Percentiles rank a stretch among this genome's conserved stretches.
Evolutionary conservation across 148 eudicot genomes (phyloP).

Genomic region (Silene conica): DNA sequence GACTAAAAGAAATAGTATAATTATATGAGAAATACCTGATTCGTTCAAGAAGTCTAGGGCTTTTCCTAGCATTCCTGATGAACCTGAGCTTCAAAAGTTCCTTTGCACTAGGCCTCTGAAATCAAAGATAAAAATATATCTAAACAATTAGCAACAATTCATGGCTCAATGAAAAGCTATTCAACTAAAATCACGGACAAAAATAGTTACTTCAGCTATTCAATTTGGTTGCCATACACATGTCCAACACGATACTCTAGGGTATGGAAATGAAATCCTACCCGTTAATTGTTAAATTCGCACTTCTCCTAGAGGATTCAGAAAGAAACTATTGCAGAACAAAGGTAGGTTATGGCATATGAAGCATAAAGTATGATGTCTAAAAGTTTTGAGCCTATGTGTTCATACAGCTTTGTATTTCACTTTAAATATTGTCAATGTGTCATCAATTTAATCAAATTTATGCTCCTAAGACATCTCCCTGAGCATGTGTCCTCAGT

Average conservation of each 20-base stretch:
- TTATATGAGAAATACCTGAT: conserved; percentile 49
- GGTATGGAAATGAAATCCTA: not conserved
- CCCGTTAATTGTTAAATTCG: not conserved
- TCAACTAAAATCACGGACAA: not conserved
- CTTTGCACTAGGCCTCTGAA: conserved; percentile 94
- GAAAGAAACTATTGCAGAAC: too few relatives aligned
- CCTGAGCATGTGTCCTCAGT: not conserved
- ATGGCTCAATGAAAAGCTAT: not conserved
- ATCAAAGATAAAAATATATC: conserved; percentile 16
- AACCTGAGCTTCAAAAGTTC: conserved; percentile 87
- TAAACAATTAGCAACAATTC: conserved; percentile 4
- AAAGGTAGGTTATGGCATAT: too few relatives aligned
- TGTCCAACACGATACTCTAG: not conserved
- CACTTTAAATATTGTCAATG: not conserved
- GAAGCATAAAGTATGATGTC: not conserved
- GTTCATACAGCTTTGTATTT: not conserved
- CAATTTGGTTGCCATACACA: not conserved
- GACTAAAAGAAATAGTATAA: not conserved
- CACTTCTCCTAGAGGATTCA: too few relatives aligned
- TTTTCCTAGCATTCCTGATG: conserved; percentile 78
- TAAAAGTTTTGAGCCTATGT: not conserved
- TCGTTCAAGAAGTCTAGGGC: conserved; percentile 86
- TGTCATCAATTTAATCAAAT: not conserved
- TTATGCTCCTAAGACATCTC: not conserved
- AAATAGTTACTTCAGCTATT: not conserved